Conservation (phyloP, 495 filamentous ascomycete species). For the Sporormia fimetaria region DNA sequence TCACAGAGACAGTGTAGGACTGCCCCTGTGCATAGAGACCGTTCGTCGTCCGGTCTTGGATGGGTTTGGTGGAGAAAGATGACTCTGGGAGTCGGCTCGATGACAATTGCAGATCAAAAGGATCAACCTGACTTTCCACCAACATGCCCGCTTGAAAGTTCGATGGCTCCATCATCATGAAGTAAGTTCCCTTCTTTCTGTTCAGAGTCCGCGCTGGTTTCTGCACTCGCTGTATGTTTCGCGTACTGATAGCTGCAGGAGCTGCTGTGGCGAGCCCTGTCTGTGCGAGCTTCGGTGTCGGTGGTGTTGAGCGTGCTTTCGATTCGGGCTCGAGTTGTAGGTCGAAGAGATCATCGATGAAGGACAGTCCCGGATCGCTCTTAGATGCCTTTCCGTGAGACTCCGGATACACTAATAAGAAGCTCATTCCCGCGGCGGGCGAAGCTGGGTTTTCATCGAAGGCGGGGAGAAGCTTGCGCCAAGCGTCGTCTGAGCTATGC, state of each 20-base stretch:
- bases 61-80: slow-evolving; percentile 25
- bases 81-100: slow-evolving; percentile 18
- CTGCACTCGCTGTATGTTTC: slow-evolving; percentile 12
- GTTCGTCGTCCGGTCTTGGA: slow-evolving; percentile 16
- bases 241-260: background rate
- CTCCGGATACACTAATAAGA: slow-evolving; percentile 22
- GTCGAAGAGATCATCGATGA: slow-evolving; percentile 23
- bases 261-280: slow-evolving; percentile 9
- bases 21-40: slow-evolving; percentile 12
- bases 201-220: slow-evolving; percentile 18
- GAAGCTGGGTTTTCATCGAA: slow-evolving; percentile 26
- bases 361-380: slow-evolving; percentile 22
- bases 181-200: slow-evolving; percentile 11
- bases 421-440: slow-evolving; percentile 8
- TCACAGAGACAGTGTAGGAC: slow-evolving; percentile 25
- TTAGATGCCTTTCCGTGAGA: slow-evolving; percentile 16
- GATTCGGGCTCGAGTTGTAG: slow-evolving; percentile 1
- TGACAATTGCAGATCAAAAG: slow-evolving; percentile 27
- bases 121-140: slow-evolving; percentile 23
- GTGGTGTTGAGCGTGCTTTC: slow-evolving; percentile 12
- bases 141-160: slow-evolving; percentile 25
- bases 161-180: slow-evolving; percentile 32
- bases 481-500: slow-evolving; percentile 14
- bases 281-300: slow-evolving; percentile 11
- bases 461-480: slow-evolving; percentile 21